phyloP scores from a whole-genome alignment of 495 filamentous ascomycete species.

The Penicillium herquei region DNA sequence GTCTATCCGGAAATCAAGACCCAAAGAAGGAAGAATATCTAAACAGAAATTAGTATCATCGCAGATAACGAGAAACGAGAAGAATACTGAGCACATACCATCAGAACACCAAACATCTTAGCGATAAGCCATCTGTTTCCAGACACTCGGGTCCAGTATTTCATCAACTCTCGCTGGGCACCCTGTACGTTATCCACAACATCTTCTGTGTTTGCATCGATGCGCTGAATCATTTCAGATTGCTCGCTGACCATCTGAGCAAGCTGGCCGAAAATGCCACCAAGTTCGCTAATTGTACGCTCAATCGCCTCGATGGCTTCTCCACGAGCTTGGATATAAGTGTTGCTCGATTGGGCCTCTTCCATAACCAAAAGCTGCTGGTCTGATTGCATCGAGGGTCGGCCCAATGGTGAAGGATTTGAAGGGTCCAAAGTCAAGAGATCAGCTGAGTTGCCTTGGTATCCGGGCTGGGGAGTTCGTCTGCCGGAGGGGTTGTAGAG shows the following conservation, averaged over 20 bases:
- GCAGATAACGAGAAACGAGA: neutral
- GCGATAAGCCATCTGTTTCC: slow-evolving; percentile 96
- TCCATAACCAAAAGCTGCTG: slow-evolving; percentile 95
- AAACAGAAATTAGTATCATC: slow-evolving; percentile 16
- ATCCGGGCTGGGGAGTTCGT: slow-evolving; percentile 59
- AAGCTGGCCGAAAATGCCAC: slow-evolving; percentile 95
- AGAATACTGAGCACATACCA: slow-evolving; percentile 46
- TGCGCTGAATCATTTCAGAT: slow-evolving; percentile 87
- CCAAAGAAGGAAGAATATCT: slow-evolving; percentile 61
- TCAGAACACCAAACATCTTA: slow-evolving; percentile 95
- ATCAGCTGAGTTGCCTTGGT: slow-evolving; percentile 57
- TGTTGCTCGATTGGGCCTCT: slow-evolving; percentile 78
- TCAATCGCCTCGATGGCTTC: slow-evolving; percentile 98
- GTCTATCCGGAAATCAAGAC: slow-evolving; percentile 55
- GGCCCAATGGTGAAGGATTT: slow-evolving; percentile 52
- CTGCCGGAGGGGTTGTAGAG: slow-evolving; percentile 80
- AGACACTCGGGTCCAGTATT: slow-evolving; percentile 92
- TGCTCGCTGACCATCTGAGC: slow-evolving; percentile 97
- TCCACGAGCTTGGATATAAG: slow-evolving; percentile 88
- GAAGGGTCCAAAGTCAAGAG: slow-evolving; percentile 81
- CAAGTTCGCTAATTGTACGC: slow-evolving; percentile 88
- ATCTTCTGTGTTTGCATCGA: slow-evolving; percentile 94
- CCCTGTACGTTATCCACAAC: slow-evolving; percentile 97
- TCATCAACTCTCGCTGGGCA: slow-evolving; percentile 87
- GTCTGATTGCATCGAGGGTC: slow-evolving; percentile 61